These are phyloP conservation scores for Aspergillus sclerotiicarbonarius DNA, from an alignment of 495 filamentous ascomycete genomes.

Conservation along the genomic window DNA sequence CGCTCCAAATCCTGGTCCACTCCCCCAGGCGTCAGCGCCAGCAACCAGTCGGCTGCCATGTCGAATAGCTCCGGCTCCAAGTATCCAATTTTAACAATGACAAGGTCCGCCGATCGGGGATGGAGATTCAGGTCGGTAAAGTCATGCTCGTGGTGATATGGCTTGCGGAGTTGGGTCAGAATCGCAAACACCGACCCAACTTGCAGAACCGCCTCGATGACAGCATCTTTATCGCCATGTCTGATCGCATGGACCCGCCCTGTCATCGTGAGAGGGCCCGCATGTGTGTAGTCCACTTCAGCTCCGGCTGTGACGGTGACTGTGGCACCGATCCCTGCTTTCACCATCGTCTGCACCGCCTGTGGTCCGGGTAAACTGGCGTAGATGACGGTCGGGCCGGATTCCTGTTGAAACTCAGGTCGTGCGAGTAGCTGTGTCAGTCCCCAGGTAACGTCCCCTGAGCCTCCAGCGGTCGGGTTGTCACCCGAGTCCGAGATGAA, in stretches of 20 bases:
- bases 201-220: constrained; percentile 50
- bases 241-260: constrained; percentile 53
- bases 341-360: constrained; percentile 42
- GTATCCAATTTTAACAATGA: constrained; percentile 61
- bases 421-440: constrained; percentile 46
- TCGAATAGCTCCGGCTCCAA: constrained; percentile 56
- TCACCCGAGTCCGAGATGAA: constrained; percentile 61
- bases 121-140: constrained; percentile 49
- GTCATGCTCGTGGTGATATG: constrained; percentile 55
- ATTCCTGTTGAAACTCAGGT: constrained; percentile 41
- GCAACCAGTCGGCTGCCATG: constrained; percentile 57
- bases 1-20: constrained; percentile 54
- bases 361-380: constrained; percentile 53
- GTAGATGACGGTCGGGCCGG: constrained; percentile 50
- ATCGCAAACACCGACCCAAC: constrained; percentile 55
- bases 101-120: constrained; percentile 49
- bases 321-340: constrained; percentile 48
- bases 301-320: constrained; percentile 57
- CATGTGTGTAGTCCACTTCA: constrained; percentile 51
- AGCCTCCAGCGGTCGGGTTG: constrained; percentile 57
- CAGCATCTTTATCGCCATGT: constrained; percentile 49
- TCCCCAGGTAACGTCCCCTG: constrained; percentile 56
- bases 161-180: constrained; percentile 55
- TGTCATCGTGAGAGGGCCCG: constrained; percentile 52
- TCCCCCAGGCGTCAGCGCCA: constrained; percentile 53